Evolutionary conservation across 306 rosid species (phyloP).

Genomic region (Hylodesmum podocarpum): DNA sequence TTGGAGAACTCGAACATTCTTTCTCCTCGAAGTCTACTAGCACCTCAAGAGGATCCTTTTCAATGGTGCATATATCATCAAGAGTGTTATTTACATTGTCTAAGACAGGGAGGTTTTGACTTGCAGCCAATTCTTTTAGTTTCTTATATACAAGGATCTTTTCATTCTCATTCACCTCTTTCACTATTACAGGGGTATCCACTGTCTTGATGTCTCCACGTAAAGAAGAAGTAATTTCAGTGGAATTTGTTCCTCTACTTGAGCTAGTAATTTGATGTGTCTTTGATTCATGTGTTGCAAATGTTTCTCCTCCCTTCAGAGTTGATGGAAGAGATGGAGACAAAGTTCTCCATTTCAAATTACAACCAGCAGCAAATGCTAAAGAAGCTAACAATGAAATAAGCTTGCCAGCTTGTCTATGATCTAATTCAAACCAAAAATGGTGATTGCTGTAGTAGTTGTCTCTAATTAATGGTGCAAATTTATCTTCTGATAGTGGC

Average conservation of each 20-base stretch:
- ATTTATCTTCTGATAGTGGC: constrained; percentile 67
- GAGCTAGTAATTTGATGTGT: background rate
- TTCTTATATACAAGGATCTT: constrained; percentile 40
- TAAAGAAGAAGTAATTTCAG: constrained; percentile 24
- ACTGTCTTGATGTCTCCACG: constrained; percentile 35
- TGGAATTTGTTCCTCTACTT: constrained; percentile 31
- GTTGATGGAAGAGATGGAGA: constrained; percentile 34
- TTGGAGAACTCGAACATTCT: constrained; percentile 22
- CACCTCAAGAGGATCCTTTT: constrained; percentile 18
- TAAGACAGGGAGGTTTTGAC: constrained; percentile 19
- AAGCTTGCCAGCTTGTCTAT: constrained; percentile 59
- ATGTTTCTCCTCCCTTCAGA: constrained; percentile 30
- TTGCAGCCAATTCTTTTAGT: constrained; percentile 56
- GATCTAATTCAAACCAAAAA: constrained; percentile 91
- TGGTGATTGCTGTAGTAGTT: constrained; percentile 53
- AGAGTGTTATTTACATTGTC: constrained; percentile 15
- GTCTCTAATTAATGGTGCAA: constrained; percentile 49
- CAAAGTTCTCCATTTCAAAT: constrained; percentile 29
- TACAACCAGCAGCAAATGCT: constrained; percentile 40
- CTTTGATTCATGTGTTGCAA: constrained; percentile 23
- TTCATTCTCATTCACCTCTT: constrained; percentile 43
- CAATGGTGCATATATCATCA: background rate
- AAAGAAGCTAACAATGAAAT: constrained; percentile 46
- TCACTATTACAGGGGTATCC: constrained; percentile 23
- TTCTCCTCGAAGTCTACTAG: constrained; percentile 24